These are phyloP conservation scores for Jamesozyma lodderae DNA, from an alignment of 805 yeast genomes.

Conservation along the genomic window DNA sequence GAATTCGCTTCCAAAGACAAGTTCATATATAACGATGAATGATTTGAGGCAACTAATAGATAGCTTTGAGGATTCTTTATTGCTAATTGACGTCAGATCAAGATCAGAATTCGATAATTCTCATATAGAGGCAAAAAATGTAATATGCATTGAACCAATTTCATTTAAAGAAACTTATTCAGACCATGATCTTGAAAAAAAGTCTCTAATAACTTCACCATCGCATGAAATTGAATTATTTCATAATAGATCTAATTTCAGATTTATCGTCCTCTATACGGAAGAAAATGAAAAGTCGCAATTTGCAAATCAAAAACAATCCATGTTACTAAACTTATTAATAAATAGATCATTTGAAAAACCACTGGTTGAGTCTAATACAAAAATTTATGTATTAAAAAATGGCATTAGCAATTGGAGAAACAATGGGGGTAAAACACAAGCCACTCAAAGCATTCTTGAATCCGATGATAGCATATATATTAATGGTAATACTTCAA, in stretches of 20 bases:
- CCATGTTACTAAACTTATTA: constrained; percentile 17
- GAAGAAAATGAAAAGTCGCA: constrained; percentile 11
- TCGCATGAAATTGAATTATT: constrained; percentile 48
- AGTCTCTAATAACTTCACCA: constrained; percentile 50
- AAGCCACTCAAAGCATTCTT: not conserved
- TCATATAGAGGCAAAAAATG: constrained; percentile 52
- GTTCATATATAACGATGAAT: constrained; percentile 7
- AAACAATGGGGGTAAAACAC: constrained; percentile 8
- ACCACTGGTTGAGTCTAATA: constrained; percentile 13
- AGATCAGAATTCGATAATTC: constrained; percentile 48
- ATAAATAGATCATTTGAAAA: constrained; percentile 23
- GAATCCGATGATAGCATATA: constrained; percentile 13
- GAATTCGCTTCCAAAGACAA: constrained; percentile 1
- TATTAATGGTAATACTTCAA: constrained; percentile 19
- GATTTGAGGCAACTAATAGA: constrained; percentile 14
- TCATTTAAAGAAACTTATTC: constrained; percentile 41
- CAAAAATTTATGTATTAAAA: constrained; percentile 15
- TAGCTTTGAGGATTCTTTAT: constrained; percentile 20
- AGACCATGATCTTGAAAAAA: constrained; percentile 58
- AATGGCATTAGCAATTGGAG: constrained; percentile 24
- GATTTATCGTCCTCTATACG: constrained; percentile 52
- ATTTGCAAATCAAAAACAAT: constrained; percentile 18
- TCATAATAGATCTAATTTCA: constrained; percentile 43
- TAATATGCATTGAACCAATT: constrained; percentile 71
- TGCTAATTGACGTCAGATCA: constrained; percentile 68